Evolutionary conservation across 1,284 basidiomycete genomes (phyloP).

Genomic region (Coniferiporia weirii): DNA sequence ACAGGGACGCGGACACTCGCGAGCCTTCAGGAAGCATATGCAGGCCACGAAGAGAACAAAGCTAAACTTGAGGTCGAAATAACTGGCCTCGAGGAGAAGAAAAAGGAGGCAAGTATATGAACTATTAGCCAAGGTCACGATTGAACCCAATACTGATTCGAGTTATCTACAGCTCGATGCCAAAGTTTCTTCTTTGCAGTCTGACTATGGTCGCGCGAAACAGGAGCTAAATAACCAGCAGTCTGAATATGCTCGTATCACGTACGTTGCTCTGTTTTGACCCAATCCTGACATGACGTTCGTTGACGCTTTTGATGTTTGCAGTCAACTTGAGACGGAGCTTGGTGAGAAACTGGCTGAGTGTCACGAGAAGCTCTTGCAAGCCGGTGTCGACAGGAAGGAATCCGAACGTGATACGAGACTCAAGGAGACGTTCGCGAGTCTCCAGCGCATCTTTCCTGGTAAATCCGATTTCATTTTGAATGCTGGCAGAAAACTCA

Average conservation of each 20-base stretch:
- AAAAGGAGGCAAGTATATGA: conserved; percentile 45
- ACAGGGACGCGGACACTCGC: conserved; percentile 60
- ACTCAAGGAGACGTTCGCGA: conserved; percentile 82
- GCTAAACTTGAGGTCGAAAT: conserved; percentile 61
- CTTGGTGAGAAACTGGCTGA: conserved; percentile 87
- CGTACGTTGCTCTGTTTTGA: conserved; percentile 38
- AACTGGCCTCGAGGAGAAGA: conserved; percentile 48
- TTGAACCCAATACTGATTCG: conserved; percentile 4
- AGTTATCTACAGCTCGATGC: conserved; percentile 8
- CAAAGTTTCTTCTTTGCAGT: conserved; percentile 34
- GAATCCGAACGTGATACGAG: conserved; percentile 83
- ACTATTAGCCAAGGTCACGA: background rate
- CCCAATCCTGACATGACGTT: background rate
- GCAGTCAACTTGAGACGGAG: conserved; percentile 83
- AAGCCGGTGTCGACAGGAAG: conserved; percentile 81
- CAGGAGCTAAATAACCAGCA: conserved; percentile 74
- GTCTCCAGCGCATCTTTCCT: conserved; percentile 83
- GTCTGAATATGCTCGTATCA: conserved; percentile 67
- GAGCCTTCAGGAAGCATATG: conserved; percentile 64
- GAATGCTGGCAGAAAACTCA: background rate
- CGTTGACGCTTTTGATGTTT: background rate
- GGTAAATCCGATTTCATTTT: conserved; percentile 36
- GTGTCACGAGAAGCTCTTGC: conserved; percentile 79
- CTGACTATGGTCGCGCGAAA: conserved; percentile 52
- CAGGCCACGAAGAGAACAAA: conserved; percentile 59